Base-by-base conservation (phyloP, 352 stramenopile genomes). In the Phytophthora syringae region DNA sequence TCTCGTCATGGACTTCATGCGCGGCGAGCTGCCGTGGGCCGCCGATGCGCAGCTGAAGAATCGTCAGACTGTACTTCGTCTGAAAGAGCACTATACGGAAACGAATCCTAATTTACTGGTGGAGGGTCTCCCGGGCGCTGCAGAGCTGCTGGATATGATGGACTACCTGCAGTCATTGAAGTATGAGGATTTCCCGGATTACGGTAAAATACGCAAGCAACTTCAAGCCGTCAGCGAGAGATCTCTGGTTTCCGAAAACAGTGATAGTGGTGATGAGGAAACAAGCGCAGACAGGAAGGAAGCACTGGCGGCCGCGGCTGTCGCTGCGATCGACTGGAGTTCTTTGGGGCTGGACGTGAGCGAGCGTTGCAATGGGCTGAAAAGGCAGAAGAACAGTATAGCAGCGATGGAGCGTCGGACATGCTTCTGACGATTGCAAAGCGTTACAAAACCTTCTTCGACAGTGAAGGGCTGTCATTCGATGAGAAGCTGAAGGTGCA, bases 81-180 rank as follows among this genome's bases (percentile, higher is more conserved):
- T 96, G 5, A 96, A 96, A 60, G 86, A 93, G 56, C 87, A 91
- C 59, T 96, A 89, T 60, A 94, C 86, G 5, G 86, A 95, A 74
- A 82, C 74, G 44, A 79, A 81, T 25, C 85, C 85, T 6, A 74
- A 62, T 20, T 60, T 93, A 43, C 52, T 96, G 25, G 80, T 96
- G 1, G 85, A 96, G 57, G 84, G 84, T 7, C 74, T 96, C 1
- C 70, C 80, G 7, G 88, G 88, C 15, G 84, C 82, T 6, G 67
- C 70, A 2, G 84, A 94, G 49, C 64, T 96, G 40, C 51, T 95
- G 20, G 82, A 77, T 22, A 88, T 96, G 50, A 89, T 93, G 62
- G 80, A 89, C 49, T 92, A 95, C 56, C 36, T 96, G 1, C 73
- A 88, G 32, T 81, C 73, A 16, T 73, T 95, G 2, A 83, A 80